phyloP scores from a whole-genome alignment of 306 rosid species.

The Quercus robur region DNA sequence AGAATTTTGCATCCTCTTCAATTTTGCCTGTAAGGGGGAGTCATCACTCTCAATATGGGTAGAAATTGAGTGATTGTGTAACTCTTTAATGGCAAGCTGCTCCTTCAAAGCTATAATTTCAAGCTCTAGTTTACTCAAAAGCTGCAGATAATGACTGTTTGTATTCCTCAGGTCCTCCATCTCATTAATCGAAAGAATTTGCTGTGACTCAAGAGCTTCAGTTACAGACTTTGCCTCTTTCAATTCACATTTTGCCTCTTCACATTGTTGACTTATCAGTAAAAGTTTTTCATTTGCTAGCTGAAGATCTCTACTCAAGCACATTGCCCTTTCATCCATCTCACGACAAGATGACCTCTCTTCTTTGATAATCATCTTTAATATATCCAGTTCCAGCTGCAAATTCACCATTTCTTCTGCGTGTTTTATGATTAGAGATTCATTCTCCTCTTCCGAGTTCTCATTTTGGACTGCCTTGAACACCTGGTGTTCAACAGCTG shows the following conservation, averaged over 20 bases:
- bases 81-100: slow-evolving; percentile 44
- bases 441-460: slow-evolving; percentile 29
- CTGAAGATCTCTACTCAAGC: slow-evolving; percentile 53
- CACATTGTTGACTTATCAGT: slow-evolving; percentile 39
- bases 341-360: slow-evolving; percentile 50
- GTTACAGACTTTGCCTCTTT: slow-evolving; percentile 60
- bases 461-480: slow-evolving; percentile 23
- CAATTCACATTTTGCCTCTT: slow-evolving; percentile 50
- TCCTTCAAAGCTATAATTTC: slow-evolving; percentile 64
- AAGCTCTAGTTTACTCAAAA: slow-evolving; percentile 52
- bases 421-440: slow-evolving; percentile 32
- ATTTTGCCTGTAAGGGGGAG: slow-evolving; percentile 50
- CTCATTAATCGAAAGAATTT: slow-evolving; percentile 66
- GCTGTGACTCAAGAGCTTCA: slow-evolving; percentile 83
- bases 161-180: slow-evolving; percentile 64
- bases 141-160: slow-evolving; percentile 42
- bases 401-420: slow-evolving; percentile 73
- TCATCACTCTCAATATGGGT: slow-evolving; percentile 32
- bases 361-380: slow-evolving; percentile 79
- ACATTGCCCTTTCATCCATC: slow-evolving; percentile 49
- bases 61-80: slow-evolving; percentile 36
- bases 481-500: slow-evolving; percentile 29
- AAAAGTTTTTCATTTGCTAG: slow-evolving; percentile 39
- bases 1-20: slow-evolving; percentile 81
- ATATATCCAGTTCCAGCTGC: slow-evolving; percentile 74